These are phyloP conservation scores for Ascochyta viciae-villosae DNA, from an alignment of 2,329 filamentous ascomycete species.

Conservation along the genomic window DNA sequence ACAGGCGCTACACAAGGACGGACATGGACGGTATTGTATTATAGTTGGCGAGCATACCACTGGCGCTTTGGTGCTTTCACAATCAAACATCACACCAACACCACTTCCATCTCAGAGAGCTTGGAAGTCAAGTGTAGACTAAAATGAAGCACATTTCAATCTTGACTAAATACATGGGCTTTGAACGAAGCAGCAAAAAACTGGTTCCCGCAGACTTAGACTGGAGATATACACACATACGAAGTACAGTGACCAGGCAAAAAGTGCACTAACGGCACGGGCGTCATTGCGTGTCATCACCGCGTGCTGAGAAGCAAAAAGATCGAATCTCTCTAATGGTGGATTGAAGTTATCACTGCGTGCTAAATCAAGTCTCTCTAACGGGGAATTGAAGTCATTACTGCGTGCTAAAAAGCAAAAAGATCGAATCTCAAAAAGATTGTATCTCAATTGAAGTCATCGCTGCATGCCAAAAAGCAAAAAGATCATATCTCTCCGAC, in stretches of 20 bases:
- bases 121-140: no score
- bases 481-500: constrained; percentile 17
- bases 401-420: background rate
- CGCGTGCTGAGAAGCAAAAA: background rate
- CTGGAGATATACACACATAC: no score
- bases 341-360: constrained; percentile 2
- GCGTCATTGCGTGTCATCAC: no score
- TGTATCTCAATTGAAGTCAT: constrained; percentile 2
- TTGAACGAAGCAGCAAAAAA: no score
- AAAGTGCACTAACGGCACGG: no score
- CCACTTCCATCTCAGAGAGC: background rate
- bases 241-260: no score
- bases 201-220: no score
- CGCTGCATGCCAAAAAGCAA: background rate
- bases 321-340: constrained; percentile 14
- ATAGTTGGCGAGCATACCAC: constrained; percentile 33
- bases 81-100: constrained; percentile 4
- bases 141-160: background rate
- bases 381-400: constrained; percentile 13
- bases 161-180: no score
- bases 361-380: constrained; percentile 9
- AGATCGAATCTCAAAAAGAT: constrained; percentile 5
- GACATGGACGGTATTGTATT: constrained; percentile 20
- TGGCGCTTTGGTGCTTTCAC: constrained; percentile 19
- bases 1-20: constrained; percentile 3